phyloP scores from a whole-genome alignment of 192 early-diverging fungal species.

The Backusella australiensis region DNA sequence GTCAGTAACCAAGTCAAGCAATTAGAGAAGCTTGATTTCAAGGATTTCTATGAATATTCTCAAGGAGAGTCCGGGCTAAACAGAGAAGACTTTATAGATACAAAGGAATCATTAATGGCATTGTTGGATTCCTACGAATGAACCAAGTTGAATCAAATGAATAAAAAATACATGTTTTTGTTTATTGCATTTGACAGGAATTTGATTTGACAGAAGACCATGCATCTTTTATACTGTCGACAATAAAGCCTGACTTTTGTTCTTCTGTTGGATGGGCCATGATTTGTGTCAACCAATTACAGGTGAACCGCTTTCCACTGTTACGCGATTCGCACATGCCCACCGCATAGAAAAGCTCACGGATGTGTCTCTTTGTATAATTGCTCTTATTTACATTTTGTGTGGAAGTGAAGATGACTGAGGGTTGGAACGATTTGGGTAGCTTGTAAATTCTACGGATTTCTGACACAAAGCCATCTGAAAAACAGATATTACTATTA shows the following conservation, averaged over 20 bases:
- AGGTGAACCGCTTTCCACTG: conserved; percentile 43
- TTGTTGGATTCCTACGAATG: conserved; percentile 21
- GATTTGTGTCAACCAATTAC: conserved; percentile 47
- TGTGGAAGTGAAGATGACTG: conserved; percentile 47
- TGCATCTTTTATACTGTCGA: conserved; percentile 38
- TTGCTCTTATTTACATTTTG: conserved; percentile 39
- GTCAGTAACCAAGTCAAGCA: conserved; percentile 5
- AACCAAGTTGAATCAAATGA: conserved; percentile 1
- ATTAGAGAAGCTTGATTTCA: conserved; percentile 11
- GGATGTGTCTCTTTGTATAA: conserved; percentile 46
- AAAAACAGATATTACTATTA: neutral
- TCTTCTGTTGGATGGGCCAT: conserved; percentile 37
- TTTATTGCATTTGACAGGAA: conserved; percentile 27
- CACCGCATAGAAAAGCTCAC: conserved; percentile 46
- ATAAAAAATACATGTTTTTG: neutral
- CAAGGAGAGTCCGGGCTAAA: conserved; percentile 15
- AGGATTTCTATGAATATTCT: conserved; percentile 18
- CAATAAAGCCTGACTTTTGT: conserved; percentile 45
- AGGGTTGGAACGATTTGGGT: conserved; percentile 35
- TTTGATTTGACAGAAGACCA: conserved; percentile 18
- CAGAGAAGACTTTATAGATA: conserved; percentile 20
- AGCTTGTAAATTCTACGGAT: conserved; percentile 45
- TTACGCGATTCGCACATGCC: conserved; percentile 35
- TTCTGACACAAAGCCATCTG: conserved; percentile 49
- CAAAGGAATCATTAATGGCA: conserved; percentile 22